phyloP scores from a whole-genome alignment of 1,284 basidiomycete species.

The Ceratobasidium sp. region DNA sequence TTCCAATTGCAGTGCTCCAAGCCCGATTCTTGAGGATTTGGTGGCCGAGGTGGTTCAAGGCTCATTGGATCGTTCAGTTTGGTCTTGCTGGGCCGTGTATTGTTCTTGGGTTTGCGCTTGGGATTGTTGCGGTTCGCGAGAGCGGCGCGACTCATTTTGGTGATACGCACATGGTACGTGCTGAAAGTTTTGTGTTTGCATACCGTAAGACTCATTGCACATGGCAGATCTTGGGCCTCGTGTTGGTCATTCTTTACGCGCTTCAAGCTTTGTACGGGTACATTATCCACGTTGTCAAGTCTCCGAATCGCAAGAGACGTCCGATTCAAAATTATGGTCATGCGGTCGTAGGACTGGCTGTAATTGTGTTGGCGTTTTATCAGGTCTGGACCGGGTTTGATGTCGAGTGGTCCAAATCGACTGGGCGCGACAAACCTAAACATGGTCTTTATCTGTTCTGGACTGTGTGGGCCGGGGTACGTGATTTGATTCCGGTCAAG shows the following conservation, averaged over 20 bases:
- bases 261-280: slow-evolving; percentile 36
- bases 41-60: slow-evolving; percentile 41
- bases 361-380: slow-evolving; percentile 31
- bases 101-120: slow-evolving; percentile 40
- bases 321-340: slow-evolving; percentile 43
- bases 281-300: slow-evolving; percentile 41
- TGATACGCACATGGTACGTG: slow-evolving; percentile 37
- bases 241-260: slow-evolving; percentile 39
- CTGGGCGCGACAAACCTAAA: slow-evolving; percentile 23
- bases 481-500: slow-evolving; percentile 40
- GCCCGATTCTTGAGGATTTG: slow-evolving; percentile 28
- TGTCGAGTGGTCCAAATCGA: slow-evolving; percentile 29
- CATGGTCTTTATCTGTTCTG: slow-evolving; percentile 30
- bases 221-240: slow-evolving; percentile 34
- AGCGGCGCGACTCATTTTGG: slow-evolving; percentile 20
- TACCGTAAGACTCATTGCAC: neutral
- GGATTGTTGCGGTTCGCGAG: neutral
- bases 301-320: slow-evolving; percentile 41
- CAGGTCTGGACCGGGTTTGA: slow-evolving; percentile 47
- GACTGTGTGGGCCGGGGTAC: slow-evolving; percentile 40
- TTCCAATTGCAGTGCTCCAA: slow-evolving; percentile 31
- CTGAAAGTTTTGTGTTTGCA: neutral
- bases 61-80: slow-evolving; percentile 41
- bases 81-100: slow-evolving; percentile 40
- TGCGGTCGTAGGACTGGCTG: slow-evolving; percentile 47